These are phyloP conservation scores for Beauveria asiatica DNA, from an alignment of 2,329 filamentous ascomycete species.

Conservation along the genomic window DNA sequence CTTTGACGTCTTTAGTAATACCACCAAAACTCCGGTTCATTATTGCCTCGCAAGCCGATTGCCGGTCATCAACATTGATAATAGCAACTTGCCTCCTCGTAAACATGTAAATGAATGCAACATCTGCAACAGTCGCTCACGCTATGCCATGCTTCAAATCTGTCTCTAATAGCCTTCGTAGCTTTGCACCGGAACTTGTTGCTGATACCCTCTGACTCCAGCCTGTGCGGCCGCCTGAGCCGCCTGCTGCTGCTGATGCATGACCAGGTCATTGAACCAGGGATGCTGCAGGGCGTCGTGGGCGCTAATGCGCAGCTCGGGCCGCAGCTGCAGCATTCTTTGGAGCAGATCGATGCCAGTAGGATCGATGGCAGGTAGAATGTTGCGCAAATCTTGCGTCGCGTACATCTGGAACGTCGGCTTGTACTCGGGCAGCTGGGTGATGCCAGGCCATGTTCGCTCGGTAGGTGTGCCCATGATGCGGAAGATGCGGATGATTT, in stretches of 20 bases:
- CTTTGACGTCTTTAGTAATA: slow-evolving; percentile 3
- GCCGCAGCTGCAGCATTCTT: slow-evolving; percentile 85
- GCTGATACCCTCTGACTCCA: slow-evolving; percentile 28
- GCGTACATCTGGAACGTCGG: slow-evolving; percentile 88
- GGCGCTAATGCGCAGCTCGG: slow-evolving; percentile 84
- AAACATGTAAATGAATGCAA: slow-evolving; percentile 2
- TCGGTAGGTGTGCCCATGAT: slow-evolving; percentile 98
- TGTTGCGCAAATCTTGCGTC: slow-evolving; percentile 79
- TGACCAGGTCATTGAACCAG: slow-evolving; percentile 76
- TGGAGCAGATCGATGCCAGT: slow-evolving; percentile 79
- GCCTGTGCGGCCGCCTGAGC: slow-evolving; percentile 24
- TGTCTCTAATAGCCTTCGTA: slow-evolving; percentile 27
- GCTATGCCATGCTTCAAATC: background rate
- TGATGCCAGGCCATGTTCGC: slow-evolving; percentile 90
- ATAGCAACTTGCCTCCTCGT: background rate
- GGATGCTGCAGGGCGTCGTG: slow-evolving; percentile 79
- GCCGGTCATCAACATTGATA: background rate
- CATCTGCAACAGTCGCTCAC: background rate
- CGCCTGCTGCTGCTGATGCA: slow-evolving; percentile 42
- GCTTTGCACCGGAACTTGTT: slow-evolving; percentile 30
- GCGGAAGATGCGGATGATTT: slow-evolving; percentile 92
- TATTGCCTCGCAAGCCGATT: background rate
- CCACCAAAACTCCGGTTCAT: slow-evolving; percentile 7
- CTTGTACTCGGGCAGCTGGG: slow-evolving; percentile 96
- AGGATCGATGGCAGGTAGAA: slow-evolving; percentile 83